Percentiles rank a stretch among this genome's conserved stretches.
phyloP scores from a whole-genome alignment of 345 rosid genomes.

The Euclidium syriacum region DNA sequence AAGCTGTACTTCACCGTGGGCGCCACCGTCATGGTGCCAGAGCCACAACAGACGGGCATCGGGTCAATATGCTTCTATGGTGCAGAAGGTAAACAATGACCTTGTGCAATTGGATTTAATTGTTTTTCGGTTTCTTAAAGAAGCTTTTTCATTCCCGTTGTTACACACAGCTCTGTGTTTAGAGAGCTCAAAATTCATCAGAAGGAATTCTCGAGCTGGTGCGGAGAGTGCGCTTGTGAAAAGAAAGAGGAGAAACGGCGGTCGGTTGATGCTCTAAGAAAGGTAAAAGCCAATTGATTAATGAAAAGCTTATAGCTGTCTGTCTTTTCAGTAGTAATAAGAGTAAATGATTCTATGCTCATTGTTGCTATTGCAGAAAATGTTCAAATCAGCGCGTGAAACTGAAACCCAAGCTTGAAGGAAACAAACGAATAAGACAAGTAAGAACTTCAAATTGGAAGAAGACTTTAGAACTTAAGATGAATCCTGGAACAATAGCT shows the following conservation, averaged over 20 bases:
- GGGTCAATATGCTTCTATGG: conserved; percentile 90
- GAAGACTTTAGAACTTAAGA: conserved; percentile 13
- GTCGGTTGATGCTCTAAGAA: conserved; percentile 53
- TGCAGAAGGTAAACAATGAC: conserved; percentile 69
- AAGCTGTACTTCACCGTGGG: conserved; percentile 90
- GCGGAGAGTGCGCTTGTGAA: conserved; percentile 76
- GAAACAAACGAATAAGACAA: neutral
- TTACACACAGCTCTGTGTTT: conserved; percentile 59
- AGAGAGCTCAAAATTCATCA: conserved; percentile 83
- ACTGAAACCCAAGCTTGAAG: conserved; percentile 25
- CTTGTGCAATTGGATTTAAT: neutral
- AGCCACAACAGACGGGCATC: conserved; percentile 80
- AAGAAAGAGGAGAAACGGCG: conserved; percentile 56
- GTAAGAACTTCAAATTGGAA: conserved; percentile 6
- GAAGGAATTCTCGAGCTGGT: conserved; percentile 82
- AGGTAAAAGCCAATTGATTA: conserved; percentile 41
- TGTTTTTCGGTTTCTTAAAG: conserved; percentile 3
- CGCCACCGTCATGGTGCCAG: conserved; percentile 97
- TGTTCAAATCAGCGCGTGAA: conserved; percentile 43
- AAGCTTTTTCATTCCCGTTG: neutral
- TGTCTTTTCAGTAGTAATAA: neutral
- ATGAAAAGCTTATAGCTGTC: conserved; percentile 1
- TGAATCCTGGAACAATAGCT: conserved; percentile 10
- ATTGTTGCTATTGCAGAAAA: conserved; percentile 19
- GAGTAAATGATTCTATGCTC: neutral